phyloP scores from a whole-genome alignment of 805 yeast species.

The Debaryomyces hansenii region DNA sequence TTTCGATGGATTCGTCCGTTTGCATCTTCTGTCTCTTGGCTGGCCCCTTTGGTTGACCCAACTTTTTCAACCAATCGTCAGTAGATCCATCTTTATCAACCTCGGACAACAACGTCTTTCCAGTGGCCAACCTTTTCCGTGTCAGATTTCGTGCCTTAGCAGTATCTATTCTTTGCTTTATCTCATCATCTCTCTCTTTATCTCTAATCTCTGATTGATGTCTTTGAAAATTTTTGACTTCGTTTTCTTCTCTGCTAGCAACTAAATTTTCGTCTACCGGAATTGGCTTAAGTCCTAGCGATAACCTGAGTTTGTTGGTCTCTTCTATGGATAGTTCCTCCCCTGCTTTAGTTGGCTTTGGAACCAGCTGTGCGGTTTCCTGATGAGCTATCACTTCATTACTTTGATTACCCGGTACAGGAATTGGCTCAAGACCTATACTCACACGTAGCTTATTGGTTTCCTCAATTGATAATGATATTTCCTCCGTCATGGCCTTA shows the following conservation, averaged over 20 bases:
- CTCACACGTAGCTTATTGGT: conserved; percentile 41
- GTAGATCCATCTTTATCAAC: conserved; percentile 27
- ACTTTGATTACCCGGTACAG: conserved; percentile 7
- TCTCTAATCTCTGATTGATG: conserved; percentile 12
- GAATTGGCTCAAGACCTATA: conserved; percentile 42
- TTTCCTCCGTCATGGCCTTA: conserved; percentile 18
- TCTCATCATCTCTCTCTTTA: conserved; percentile 12
- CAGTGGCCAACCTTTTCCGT: conserved; percentile 19
- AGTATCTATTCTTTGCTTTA: conserved; percentile 13
- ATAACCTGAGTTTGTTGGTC: conserved; percentile 52
- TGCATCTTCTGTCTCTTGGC: conserved; percentile 3
- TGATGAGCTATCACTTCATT: background rate
- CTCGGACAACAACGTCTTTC: conserved; percentile 16
- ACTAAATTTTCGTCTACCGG: conserved; percentile 14
- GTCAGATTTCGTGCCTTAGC: conserved; percentile 21
- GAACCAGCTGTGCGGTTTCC: conserved; percentile 3
- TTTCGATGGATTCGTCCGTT: background rate
- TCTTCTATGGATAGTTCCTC: conserved; percentile 46
- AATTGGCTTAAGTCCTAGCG: conserved; percentile 56
- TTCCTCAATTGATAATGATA: conserved; percentile 38
- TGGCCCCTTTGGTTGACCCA: conserved; percentile 17
- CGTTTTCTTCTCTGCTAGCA: conserved; percentile 9
- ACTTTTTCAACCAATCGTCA: conserved; percentile 42
- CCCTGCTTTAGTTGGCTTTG: background rate
- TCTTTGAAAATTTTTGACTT: conserved; percentile 15